These are phyloP conservation scores for Penicillium nucicola DNA, from an alignment of 495 filamentous ascomycete species.

Conservation along the genomic window DNA sequence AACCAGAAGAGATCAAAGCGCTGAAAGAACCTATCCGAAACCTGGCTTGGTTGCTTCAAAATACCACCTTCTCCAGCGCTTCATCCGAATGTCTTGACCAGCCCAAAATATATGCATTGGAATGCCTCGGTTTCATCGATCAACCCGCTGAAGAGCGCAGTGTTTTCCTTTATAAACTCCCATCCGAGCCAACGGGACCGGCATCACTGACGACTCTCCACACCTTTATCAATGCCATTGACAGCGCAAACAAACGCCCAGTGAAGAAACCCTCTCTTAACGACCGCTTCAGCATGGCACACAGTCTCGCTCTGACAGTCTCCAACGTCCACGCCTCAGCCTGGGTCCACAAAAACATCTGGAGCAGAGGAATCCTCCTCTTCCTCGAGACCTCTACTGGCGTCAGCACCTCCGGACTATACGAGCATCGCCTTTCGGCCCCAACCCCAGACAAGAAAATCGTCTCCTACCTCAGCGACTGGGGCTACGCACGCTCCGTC, in stretches of 20 bases:
- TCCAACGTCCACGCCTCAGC: slow-evolving; percentile 21
- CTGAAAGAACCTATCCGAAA: slow-evolving; percentile 16
- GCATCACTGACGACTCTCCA: slow-evolving; percentile 14
- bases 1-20: slow-evolving; percentile 10
- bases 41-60: slow-evolving; percentile 19
- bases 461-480: slow-evolving; percentile 19
- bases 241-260: slow-evolving; percentile 9
- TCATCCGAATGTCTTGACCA: slow-evolving; percentile 6
- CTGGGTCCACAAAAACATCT: slow-evolving; percentile 31
- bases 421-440: slow-evolving; percentile 4
- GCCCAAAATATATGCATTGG: slow-evolving; percentile 19
- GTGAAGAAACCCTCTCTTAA: slow-evolving; percentile 14
- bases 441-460: slow-evolving; percentile 1
- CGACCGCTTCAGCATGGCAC: slow-evolving; percentile 23
- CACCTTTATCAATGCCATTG: slow-evolving; percentile 14
- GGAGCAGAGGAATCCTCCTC: slow-evolving; percentile 24
- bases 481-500: slow-evolving; percentile 20
- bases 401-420: background rate
- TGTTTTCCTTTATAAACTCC: slow-evolving; percentile 17
- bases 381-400: slow-evolving; percentile 10
- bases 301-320: slow-evolving; percentile 18
- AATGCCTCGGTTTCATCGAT: slow-evolving; percentile 18
- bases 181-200: background rate
- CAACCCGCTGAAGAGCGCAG: slow-evolving; percentile 15
- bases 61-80: slow-evolving; percentile 12